Evolutionary conservation across 2,329 filamentous ascomycete species (phyloP).

Genomic region (Zymoseptoria brevis): DNA sequence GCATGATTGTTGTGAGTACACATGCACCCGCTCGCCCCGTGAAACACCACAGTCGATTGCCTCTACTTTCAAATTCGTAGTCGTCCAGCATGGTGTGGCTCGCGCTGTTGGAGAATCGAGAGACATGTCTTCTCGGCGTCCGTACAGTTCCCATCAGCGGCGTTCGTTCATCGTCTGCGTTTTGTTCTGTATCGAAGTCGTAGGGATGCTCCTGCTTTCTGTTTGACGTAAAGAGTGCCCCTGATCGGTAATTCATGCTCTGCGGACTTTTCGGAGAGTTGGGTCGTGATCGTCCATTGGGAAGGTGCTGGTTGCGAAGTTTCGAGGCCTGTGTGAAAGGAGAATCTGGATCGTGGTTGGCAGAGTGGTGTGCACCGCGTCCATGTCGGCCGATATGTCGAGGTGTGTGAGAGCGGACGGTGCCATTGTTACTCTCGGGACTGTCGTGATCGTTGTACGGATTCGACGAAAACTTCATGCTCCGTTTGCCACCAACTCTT

Average conservation of each 20-base stretch:
- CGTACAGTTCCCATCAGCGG: conserved; percentile 54
- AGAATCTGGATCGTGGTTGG: conserved; percentile 68
- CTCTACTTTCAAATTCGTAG: conserved; percentile 34
- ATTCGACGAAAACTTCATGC: conserved; percentile 89
- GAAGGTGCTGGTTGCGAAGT: conserved; percentile 48
- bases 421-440: conserved; percentile 33
- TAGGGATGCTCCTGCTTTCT: conserved; percentile 56
- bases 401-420: conserved; percentile 54
- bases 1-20: conserved; percentile 70
- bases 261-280: conserved; percentile 55
- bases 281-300: conserved; percentile 44
- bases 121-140: conserved; percentile 8
- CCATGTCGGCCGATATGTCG: conserved; percentile 76
- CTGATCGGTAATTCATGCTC: conserved; percentile 36
- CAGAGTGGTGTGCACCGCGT: conserved; percentile 59
- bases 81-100: conserved; percentile 38
- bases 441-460: conserved; percentile 51
- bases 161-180: conserved; percentile 79
- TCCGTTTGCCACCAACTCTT: conserved; percentile 67
- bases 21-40: conserved; percentile 72
- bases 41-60: conserved; percentile 16
- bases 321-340: conserved; percentile 68
- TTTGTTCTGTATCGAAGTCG: conserved; percentile 69
- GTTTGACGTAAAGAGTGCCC: conserved; percentile 27
- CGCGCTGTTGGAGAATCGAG: conserved; percentile 44